A percentile compares a stretch with the other conserved stretches of the same genome.
Conservation (phyloP, 163 green algal species). For the Picocystis sp. region DNA sequence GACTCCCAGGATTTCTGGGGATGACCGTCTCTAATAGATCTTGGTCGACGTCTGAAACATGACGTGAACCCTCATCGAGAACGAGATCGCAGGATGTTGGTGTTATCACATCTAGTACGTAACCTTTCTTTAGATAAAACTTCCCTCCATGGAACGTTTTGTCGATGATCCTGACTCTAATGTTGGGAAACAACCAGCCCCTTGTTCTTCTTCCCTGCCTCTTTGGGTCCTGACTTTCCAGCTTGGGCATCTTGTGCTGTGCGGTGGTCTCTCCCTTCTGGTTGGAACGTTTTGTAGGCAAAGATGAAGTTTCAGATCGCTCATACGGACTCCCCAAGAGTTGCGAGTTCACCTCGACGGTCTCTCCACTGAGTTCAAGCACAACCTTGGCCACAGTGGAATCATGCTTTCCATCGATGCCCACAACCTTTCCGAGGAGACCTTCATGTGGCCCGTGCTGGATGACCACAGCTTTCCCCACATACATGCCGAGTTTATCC, state of each 20-base stretch:
- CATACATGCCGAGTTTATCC: constrained; percentile 12
- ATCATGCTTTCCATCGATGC: constrained; percentile 23
- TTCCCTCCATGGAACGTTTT: constrained; percentile 41
- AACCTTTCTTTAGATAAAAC: constrained; percentile 84
- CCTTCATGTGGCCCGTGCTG: constrained; percentile 50
- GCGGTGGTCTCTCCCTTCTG: constrained; percentile 11
- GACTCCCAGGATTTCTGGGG: constrained; percentile 42
- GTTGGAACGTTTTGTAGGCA: constrained; percentile 1
- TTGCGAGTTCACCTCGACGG: constrained; percentile 38
- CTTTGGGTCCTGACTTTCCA: neutral
- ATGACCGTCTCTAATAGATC: constrained; percentile 74
- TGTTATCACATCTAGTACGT: constrained; percentile 62
- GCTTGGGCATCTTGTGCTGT: neutral
- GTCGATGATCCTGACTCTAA: constrained; percentile 60
- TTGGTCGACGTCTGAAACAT: constrained; percentile 42
- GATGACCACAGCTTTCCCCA: constrained; percentile 38
- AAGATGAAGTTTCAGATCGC: constrained; percentile 26
- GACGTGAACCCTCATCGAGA: constrained; percentile 34
- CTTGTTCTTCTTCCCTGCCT: neutral
- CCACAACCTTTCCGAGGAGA: constrained; percentile 46
- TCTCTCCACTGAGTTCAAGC: constrained; percentile 40
- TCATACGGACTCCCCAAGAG: constrained; percentile 18
- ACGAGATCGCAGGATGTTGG: constrained; percentile 51
- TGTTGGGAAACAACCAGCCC: constrained; percentile 29
- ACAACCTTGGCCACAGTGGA: constrained; percentile 22